phyloP scores from a whole-genome alignment of 2,329 filamentous ascomycete species.

The Aspergillus felis region DNA sequence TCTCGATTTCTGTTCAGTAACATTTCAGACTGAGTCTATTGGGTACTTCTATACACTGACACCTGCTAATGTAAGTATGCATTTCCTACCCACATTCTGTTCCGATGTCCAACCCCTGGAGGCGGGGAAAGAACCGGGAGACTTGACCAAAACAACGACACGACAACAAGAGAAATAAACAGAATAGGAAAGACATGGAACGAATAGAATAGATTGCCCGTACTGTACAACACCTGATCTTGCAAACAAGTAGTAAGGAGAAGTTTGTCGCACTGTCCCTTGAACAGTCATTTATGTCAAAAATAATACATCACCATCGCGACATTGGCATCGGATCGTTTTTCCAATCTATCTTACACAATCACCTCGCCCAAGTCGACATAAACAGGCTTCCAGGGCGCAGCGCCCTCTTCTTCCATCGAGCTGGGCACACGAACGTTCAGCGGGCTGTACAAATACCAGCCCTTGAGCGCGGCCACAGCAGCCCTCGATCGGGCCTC shows the following conservation, averaged over 20 bases:
- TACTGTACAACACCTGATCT: slow-evolving; percentile 38
- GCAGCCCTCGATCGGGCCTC: slow-evolving; percentile 75
- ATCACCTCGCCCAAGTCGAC: slow-evolving; percentile 70
- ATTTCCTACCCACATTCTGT: background rate
- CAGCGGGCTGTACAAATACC: slow-evolving; percentile 90
- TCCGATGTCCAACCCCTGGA: background rate
- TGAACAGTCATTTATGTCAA: slow-evolving; percentile 8
- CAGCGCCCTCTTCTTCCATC: slow-evolving; percentile 58
- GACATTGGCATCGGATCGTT: slow-evolving; percentile 3
- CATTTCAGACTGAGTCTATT: background rate
- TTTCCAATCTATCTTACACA: slow-evolving; percentile 32
- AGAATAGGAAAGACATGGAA: slow-evolving; percentile 27
- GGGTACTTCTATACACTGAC: background rate
- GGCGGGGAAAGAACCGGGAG: slow-evolving; percentile 9
- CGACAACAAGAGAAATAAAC: slow-evolving; percentile 13
- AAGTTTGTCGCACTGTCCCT: slow-evolving; percentile 8
- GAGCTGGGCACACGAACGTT: slow-evolving; percentile 66
- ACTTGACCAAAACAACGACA: slow-evolving; percentile 11
- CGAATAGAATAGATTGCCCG: slow-evolving; percentile 34
- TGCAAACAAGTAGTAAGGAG: slow-evolving; percentile 24
- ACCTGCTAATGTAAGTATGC: slow-evolving; percentile 8
- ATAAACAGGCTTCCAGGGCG: slow-evolving; percentile 63
- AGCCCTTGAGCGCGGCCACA: slow-evolving; percentile 81
- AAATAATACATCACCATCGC: slow-evolving; percentile 15
- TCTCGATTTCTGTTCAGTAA: background rate